These are phyloP conservation scores for Straminergon stramineum DNA, from an alignment of 225 moss, liverwort and hornwort genomes.

Conservation along the genomic window DNA sequence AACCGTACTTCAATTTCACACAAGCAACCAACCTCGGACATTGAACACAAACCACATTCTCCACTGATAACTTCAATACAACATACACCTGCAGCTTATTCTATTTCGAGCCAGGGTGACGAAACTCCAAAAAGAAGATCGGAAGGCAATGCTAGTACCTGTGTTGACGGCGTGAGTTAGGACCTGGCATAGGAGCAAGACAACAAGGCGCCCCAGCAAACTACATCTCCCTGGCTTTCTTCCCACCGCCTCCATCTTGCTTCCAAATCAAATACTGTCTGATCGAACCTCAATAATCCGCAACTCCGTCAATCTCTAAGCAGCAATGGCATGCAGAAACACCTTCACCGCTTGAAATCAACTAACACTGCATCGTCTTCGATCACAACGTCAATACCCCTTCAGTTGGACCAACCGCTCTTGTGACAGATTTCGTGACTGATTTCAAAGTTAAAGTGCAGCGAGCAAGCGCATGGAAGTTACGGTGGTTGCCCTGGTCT, in stretches of 20 bases:
- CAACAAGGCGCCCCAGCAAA: neutral
- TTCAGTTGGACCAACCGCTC: neutral
- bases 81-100: neutral
- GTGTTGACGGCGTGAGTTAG: neutral
- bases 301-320: too few relatives aligned
- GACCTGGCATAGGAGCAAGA: neutral
- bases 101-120: neutral
- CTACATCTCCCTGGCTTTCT: neutral
- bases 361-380: neutral
- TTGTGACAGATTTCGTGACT: neutral
- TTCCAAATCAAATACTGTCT: neutral
- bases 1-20: neutral
- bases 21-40: neutral
- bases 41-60: neutral
- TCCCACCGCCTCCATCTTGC: neutral
- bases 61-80: neutral
- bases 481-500: neutral
- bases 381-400: neutral
- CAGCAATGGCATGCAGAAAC: neutral
- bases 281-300: neutral
- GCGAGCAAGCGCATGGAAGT: neutral
- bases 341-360: neutral
- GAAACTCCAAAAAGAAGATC: too few relatives aligned
- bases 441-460: neutral
- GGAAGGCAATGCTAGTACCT: slow-evolving; percentile 1